phyloP scores from a whole-genome alignment of 345 rosid genomes.

The Mangifera indica region DNA sequence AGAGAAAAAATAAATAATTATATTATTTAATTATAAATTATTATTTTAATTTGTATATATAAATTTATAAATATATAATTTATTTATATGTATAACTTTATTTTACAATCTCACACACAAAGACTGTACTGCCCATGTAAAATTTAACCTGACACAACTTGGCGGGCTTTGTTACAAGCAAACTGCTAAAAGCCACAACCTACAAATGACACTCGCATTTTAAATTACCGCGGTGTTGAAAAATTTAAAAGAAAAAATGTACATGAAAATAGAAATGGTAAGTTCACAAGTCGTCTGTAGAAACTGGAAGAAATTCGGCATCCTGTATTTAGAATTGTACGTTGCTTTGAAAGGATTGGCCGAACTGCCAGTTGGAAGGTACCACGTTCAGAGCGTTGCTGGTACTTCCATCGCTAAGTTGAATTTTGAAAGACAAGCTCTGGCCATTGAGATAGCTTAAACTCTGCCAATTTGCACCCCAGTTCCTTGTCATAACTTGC shows the following conservation, averaged over 20 bases:
- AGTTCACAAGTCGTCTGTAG: not conserved
- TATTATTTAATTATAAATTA: too few relatives aligned
- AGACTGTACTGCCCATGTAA: not conserved
- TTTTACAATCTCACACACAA: not conserved
- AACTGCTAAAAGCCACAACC: slow-evolving; percentile 33
- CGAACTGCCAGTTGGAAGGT: slow-evolving; percentile 63
- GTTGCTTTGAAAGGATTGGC: slow-evolving; percentile 60
- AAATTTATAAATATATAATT: too few relatives aligned
- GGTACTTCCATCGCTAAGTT: slow-evolving; percentile 44
- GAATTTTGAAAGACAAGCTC: slow-evolving; percentile 57
- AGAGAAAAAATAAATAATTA: too few relatives aligned
- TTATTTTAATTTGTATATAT: too few relatives aligned
- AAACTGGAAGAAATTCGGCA: not conserved
- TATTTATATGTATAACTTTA: too few relatives aligned
- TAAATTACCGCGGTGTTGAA: not conserved
- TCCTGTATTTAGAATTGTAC: slow-evolving; percentile 42
- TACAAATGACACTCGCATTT: not conserved
- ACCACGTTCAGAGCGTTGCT: slow-evolving; percentile 41
- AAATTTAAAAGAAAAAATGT: not conserved
- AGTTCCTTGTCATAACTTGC: slow-evolving; percentile 66
- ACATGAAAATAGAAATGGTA: not conserved
- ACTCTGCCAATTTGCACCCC: slow-evolving; percentile 78
- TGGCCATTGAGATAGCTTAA: slow-evolving; percentile 60
- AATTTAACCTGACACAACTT: slow-evolving; percentile 4
- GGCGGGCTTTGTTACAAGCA: slow-evolving; percentile 29